These are phyloP conservation scores for Globisporangium carolinianum DNA, from an alignment of 352 stramenopile genomes.

Conservation along the genomic window DNA sequence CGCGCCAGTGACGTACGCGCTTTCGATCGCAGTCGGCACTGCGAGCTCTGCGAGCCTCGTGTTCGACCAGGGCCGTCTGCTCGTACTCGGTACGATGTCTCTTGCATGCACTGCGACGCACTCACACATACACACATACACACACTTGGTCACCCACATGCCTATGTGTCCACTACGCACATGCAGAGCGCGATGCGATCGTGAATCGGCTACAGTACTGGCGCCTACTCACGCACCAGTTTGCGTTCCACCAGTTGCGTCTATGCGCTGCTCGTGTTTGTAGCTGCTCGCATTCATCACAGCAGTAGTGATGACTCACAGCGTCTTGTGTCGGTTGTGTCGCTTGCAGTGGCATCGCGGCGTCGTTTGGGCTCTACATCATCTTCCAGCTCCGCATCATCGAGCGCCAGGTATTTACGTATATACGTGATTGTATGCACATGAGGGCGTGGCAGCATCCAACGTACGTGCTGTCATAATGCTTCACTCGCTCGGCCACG, in stretches of 20 bases:
- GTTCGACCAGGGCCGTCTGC: slow-evolving; percentile 43
- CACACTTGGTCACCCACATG: too few species aligned
- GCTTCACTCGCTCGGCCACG: background rate
- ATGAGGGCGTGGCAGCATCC: too few species aligned
- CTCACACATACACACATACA: background rate
- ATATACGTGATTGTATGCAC: too few species aligned
- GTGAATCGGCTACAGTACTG: slow-evolving; percentile 55
- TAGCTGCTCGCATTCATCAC: background rate
- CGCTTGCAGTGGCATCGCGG: slow-evolving; percentile 50
- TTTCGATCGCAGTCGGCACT: slow-evolving; percentile 56
- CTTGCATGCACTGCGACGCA: background rate
- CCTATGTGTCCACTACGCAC: background rate
- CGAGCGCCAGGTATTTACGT: slow-evolving; percentile 42
- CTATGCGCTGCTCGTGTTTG: too few species aligned
- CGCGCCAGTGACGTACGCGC: slow-evolving; percentile 73
- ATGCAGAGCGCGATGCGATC: slow-evolving; percentile 48
- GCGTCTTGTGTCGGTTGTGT: background rate
- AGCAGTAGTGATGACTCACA: background rate
- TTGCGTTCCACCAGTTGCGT: slow-evolving; percentile 70
- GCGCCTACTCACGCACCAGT: slow-evolving; percentile 58
- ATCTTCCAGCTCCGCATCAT: slow-evolving; percentile 84
- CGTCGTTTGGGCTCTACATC: slow-evolving; percentile 74
- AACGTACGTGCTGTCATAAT: background rate
- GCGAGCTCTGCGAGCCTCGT: slow-evolving; percentile 62
- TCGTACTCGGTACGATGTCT: slow-evolving; percentile 27